Base-by-base conservation (phyloP, 2,329 filamentous ascomycete genomes). In the Zymoseptoria ardabiliae region DNA sequence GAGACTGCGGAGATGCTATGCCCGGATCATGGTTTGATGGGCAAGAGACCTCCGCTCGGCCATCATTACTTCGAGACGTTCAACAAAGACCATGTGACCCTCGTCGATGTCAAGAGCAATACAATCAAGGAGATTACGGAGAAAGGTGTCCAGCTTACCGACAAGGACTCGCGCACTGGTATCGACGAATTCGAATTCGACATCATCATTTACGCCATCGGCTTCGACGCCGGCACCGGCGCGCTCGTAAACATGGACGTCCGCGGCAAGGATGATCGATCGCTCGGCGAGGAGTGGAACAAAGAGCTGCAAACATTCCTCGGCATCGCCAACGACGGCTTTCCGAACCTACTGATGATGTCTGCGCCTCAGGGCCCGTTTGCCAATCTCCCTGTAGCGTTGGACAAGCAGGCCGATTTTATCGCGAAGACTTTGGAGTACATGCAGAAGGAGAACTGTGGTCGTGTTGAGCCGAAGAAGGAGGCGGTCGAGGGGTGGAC, bases 1-100 rank as follows among this genome's bases (percentile, higher is more conserved):
- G 79, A 82, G 23, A 73, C 87, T 4, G 70, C 82, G 0, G 75
- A 83, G 2, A 74, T 78, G 21, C 75, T 88, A 2, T 74, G 85
- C 3, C 86, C 86, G 0, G 55, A 65, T 20, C 59, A 61, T 50
- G 59, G 59, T 17, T 61, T 61, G 21, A 56, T 55, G 45, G 56
- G 55, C 4, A 8, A 56, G 30, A 51, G 59, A 9, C 55, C 58
- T 4, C 88, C 85, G 64, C 83, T 7, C 80, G 85, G 0, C 25
- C 85, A 48, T 3, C 56, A 56, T 19, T 71, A 69, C 59, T 71
- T 63, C 53, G 68, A 70, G 57, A 58, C 64, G 10, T 70, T 66
- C 61, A 71, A 70, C 41, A 61, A 63, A 13, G 52, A 61, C 2
- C 65, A 70, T 41, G 68, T 70, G 6, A 54, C 66, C 17, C 54